A percentile compares a stretch with the other conserved stretches of the same genome.
These are phyloP conservation scores for Hygrophorus pudorinus DNA, from an alignment of 768 basidiomycete species.

Conservation along the genomic window DNA sequence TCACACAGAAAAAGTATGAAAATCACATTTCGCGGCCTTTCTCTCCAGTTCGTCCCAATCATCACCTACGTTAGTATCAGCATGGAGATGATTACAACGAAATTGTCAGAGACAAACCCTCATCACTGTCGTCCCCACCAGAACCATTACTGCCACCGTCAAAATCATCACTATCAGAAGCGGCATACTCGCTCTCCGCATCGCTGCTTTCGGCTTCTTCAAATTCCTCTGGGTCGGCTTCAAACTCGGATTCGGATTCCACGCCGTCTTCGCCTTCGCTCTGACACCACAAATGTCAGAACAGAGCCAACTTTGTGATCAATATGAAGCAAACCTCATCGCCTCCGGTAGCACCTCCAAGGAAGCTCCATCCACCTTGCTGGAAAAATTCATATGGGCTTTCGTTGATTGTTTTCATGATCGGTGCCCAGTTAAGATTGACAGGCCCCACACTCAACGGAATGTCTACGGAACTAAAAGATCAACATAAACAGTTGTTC, in stretches of 20 bases:
- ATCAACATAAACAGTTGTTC: conserved; percentile 7
- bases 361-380: conserved; percentile 91
- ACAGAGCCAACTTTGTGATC: background rate
- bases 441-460: conserved; percentile 92
- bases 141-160: conserved; percentile 58
- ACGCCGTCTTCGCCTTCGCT: conserved; percentile 35
- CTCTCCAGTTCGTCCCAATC: conserved; percentile 95
- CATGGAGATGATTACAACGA: background rate
- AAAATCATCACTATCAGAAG: conserved; percentile 50
- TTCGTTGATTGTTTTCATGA: conserved; percentile 98
- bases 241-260: conserved; percentile 39
- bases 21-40: conserved; percentile 78
- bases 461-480: conserved; percentile 87
- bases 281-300: conserved; percentile 14
- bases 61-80: conserved; percentile 41
- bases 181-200: conserved; percentile 57
- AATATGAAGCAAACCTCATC: conserved; percentile 46
- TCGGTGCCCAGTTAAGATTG: conserved; percentile 95
- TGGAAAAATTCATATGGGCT: conserved; percentile 94
- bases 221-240: conserved; percentile 44
- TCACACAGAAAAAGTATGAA: background rate
- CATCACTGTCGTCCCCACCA: conserved; percentile 53
- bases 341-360: conserved; percentile 56
- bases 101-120: conserved; percentile 28
- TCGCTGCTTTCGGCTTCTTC: conserved; percentile 44